Evolutionary conservation across 2,329 filamentous ascomycete species (phyloP), one percentile per base, ranked within the genome.

Genomic region (Trichoderma asperellum): DNA sequence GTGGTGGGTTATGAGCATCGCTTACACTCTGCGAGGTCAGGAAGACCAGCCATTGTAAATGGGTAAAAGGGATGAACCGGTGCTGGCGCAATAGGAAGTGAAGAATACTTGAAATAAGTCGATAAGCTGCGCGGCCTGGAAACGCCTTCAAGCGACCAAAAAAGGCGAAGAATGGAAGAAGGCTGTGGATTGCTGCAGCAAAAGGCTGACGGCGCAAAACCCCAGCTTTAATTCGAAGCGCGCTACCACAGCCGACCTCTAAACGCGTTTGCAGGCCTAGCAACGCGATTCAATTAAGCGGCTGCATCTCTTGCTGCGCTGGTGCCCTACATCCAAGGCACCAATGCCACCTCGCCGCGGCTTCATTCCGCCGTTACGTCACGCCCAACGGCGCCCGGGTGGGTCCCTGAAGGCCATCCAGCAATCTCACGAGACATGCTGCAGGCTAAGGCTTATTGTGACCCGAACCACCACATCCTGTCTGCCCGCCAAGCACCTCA

Each of bases 1-100:
- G 37, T 53, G 27, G n/a, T 49, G 16, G 29, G 34, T 11, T 37
- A 43, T 5, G 32, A 49, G 53, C 8, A 72, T 21, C 8, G n/a
- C 79, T 73, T 73, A 80, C 79, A 81, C 37, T 80, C 78, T 68
- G 78, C 77, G 18, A 76, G 69, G 62, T 79, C 73, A 43, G 75
- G 72, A 27, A 78, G 62, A 52, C 74, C 68, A 57, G 75, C 73
- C 79, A 81, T 81, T 58, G 63, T 66, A 55, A 29, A 29, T n/a
- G 53, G 7, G 11, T 18, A 8, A 7, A 27, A 5, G 14, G 47
- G 53, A 6, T 11, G 37, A 14, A 29, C 62, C 16, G 32, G 6
- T 47, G 34, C 18, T 18, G 37, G 5, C 18, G 32, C 21, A 55
- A 2, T 14, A 16, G 27, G 43, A 10, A 21, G 27, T 37, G 27